A percentile compares a stretch with the other conserved stretches of the same genome.
These are phyloP conservation scores for Podaxis pistillaris DNA, from an alignment of 768 basidiomycete species.

Conservation along the genomic window DNA sequence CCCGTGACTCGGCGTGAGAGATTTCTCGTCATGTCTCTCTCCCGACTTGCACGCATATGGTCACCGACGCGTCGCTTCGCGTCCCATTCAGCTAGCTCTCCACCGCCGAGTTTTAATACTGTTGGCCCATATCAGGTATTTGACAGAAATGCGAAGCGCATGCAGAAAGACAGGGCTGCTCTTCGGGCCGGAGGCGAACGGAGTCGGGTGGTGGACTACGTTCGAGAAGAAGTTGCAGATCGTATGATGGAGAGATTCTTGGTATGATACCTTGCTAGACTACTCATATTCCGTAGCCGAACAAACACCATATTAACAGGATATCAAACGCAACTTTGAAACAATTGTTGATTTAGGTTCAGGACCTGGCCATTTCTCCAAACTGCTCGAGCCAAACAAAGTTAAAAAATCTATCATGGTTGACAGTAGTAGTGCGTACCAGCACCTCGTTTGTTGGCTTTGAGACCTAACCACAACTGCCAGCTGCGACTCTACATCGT, in stretches of 20 bases:
- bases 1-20: conserved; percentile 5
- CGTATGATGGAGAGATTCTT: conserved; percentile 87
- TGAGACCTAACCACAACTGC: background rate
- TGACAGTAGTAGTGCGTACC: conserved; percentile 74
- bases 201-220: conserved; percentile 85
- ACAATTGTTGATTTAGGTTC: conserved; percentile 85
- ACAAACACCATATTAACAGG: conserved; percentile 46
- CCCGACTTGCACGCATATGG: conserved; percentile 17
- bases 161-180: conserved; percentile 78
- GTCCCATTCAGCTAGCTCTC: conserved; percentile 43
- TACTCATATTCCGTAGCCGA: background rate
- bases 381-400: conserved; percentile 67
- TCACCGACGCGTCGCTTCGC: conserved; percentile 40
- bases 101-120: conserved; percentile 39
- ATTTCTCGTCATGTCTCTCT: conserved; percentile 22
- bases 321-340: conserved; percentile 83
- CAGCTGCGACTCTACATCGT: conserved; percentile 70
- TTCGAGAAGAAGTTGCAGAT: conserved; percentile 88
- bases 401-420: conserved; percentile 78
- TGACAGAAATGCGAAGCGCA: conserved; percentile 73
- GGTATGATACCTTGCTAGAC: conserved; percentile 40
- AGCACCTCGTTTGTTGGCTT: background rate
- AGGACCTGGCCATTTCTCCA: conserved; percentile 90
- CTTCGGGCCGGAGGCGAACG: conserved; percentile 49
- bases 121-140: conserved; percentile 81